These are phyloP conservation scores for Tillandsia leiboldiana DNA, from an alignment of 176 grass and related monocot genomes.

Conservation along the genomic window DNA sequence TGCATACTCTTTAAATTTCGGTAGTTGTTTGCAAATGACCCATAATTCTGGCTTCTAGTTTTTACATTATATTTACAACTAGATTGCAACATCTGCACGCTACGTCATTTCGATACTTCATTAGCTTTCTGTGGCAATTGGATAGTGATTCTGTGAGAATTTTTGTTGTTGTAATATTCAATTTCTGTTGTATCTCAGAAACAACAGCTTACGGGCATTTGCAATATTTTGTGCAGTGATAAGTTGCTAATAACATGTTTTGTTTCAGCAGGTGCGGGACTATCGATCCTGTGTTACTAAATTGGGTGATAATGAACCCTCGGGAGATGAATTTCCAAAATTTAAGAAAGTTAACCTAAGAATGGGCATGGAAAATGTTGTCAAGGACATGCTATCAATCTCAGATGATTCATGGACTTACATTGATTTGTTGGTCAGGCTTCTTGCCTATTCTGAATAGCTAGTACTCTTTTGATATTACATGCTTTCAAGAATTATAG, in stretches of 20 bases:
- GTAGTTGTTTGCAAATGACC: not conserved
- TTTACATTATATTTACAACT: too few relatives aligned
- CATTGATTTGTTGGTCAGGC: constrained; percentile 34
- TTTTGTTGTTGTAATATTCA: too few relatives aligned
- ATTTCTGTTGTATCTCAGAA: too few relatives aligned
- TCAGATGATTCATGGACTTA: constrained; percentile 43
- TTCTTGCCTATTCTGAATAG: constrained; percentile 4
- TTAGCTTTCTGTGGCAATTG: too few relatives aligned
- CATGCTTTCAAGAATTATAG: constrained; percentile 5
- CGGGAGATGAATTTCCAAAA: constrained; percentile 30
- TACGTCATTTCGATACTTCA: too few relatives aligned
- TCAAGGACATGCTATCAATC: constrained; percentile 33
- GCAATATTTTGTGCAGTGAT: constrained; percentile 17
- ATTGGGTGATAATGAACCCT: constrained; percentile 20
- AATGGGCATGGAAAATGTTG: constrained; percentile 32
- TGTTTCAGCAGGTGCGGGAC: constrained; percentile 43
- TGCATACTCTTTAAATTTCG: not conserved
- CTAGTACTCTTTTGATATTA: constrained; percentile 4
- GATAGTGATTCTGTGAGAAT: too few relatives aligned
- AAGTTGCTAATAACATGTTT: constrained; percentile 7
- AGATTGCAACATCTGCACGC: too few relatives aligned
- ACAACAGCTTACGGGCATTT: not conserved
- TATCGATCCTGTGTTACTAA: constrained; percentile 33
- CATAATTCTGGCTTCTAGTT: too few relatives aligned
- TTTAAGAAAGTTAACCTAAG: constrained; percentile 41